Conservation (phyloP, 208 protist genomes). For the Leishmania braziliensis region DNA sequence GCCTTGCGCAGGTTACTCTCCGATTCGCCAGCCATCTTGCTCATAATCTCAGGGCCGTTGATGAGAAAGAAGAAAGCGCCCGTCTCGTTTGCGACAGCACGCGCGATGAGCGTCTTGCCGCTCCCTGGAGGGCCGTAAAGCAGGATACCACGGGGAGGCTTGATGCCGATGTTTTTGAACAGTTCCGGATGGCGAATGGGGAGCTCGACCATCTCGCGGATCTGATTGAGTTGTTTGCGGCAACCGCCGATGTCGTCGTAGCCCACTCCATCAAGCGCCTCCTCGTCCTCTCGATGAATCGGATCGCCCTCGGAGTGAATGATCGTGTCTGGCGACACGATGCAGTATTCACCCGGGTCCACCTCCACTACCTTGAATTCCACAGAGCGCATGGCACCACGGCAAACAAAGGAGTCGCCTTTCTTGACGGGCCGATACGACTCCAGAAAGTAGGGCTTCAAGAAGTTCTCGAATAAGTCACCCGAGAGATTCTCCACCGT, state of each 20-base stretch:
- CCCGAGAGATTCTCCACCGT: conserved; percentile 99
- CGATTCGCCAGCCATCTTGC: conserved; percentile 99
- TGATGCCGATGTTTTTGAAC: conserved; percentile 99
- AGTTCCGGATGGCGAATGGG: conserved; percentile 99
- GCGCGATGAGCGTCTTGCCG: conserved; percentile 99
- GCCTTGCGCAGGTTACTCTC: conserved; percentile 99
- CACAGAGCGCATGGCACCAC: conserved; percentile 98
- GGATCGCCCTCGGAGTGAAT: conserved; percentile 99
- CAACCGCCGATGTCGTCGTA: conserved; percentile 99
- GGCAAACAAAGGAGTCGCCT: conserved; percentile 97
- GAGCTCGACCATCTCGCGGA: conserved; percentile 99
- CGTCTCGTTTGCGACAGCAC: conserved; percentile 99
- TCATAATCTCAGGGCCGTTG: conserved; percentile 99
- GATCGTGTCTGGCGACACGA: conserved; percentile 98
- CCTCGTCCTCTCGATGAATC: conserved; percentile 99
- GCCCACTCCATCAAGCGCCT: conserved; percentile 93
- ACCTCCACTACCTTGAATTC: conserved; percentile 99
- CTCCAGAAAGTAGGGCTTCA: conserved; percentile 99
- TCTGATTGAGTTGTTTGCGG: conserved; percentile 98
- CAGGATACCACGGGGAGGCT: conserved; percentile 97
- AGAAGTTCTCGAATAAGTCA: conserved; percentile 99
- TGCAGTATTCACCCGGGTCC: conserved; percentile 98
- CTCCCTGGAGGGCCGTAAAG: conserved; percentile 99
- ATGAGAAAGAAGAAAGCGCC: conserved; percentile 99
- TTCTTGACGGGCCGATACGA: conserved; percentile 99